These are phyloP conservation scores for Heliocybe sulcata DNA, from an alignment of 1,284 basidiomycete species.

Conservation along the genomic window DNA sequence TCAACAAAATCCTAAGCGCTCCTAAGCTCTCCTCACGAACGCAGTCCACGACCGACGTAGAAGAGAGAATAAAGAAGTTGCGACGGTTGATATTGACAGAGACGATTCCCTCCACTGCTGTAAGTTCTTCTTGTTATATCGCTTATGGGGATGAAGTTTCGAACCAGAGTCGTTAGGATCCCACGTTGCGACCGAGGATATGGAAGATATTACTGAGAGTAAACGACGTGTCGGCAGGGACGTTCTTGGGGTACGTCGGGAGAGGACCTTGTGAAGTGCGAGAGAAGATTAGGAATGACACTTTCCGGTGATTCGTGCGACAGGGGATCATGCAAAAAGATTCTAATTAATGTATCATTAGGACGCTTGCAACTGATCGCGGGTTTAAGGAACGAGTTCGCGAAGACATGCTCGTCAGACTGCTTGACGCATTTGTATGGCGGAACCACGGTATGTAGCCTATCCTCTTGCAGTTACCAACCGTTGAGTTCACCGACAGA, in stretches of 20 bases:
- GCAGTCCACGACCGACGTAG: slow-evolving; percentile 59
- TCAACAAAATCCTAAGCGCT: slow-evolving; percentile 70
- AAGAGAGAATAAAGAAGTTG: slow-evolving; percentile 77
- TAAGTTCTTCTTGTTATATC: slow-evolving; percentile 23
- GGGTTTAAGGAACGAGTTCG: slow-evolving; percentile 93
- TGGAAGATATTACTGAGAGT: slow-evolving; percentile 91
- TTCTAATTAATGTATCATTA: slow-evolving; percentile 26
- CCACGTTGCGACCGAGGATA: slow-evolving; percentile 70
- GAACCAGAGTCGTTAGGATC: slow-evolving; percentile 42
- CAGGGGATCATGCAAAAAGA: not conserved
- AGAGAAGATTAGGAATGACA: slow-evolving; percentile 84
- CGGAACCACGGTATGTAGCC: slow-evolving; percentile 63
- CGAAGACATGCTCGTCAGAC: slow-evolving; percentile 93
- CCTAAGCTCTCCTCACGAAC: slow-evolving; percentile 55
- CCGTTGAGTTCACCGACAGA: slow-evolving; percentile 31
- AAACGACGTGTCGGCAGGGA: slow-evolving; percentile 66
- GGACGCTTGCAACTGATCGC: slow-evolving; percentile 91
- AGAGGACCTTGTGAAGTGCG: slow-evolving; percentile 82
- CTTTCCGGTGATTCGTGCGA: slow-evolving; percentile 49
- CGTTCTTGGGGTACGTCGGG: slow-evolving; percentile 77
- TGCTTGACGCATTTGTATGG: slow-evolving; percentile 98
- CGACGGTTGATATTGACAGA: slow-evolving; percentile 82
- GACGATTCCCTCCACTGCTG: slow-evolving; percentile 71
- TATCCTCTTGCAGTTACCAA: slow-evolving; percentile 5
- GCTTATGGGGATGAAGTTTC: not conserved